Evolutionary conservation across 192 early-diverging fungal genomes (phyloP).

Genomic region (Entophlyctis luteolus): DNA sequence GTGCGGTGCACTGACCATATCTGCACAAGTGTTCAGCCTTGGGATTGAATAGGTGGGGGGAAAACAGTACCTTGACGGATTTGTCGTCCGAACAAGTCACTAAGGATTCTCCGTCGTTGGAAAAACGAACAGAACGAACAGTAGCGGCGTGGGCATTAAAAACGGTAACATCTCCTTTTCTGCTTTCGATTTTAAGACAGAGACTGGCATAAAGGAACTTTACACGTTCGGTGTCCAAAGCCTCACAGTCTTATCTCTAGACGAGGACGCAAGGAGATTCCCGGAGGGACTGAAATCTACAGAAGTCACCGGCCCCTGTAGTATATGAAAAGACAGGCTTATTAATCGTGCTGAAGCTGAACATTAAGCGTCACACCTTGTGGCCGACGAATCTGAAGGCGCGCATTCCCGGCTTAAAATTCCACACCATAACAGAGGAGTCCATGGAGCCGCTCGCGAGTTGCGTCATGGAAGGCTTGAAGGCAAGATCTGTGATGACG

Average conservation of each 20-base stretch:
- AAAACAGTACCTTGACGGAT: conserved; percentile 45
- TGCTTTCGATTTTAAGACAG: conserved; percentile 7
- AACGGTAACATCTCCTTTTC: conserved; percentile 58
- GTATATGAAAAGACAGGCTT: background rate
- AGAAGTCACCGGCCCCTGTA: conserved; percentile 48
- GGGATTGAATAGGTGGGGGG: background rate
- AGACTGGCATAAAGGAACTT: background rate
- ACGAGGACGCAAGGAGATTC: conserved; percentile 50
- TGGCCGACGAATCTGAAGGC: conserved; percentile 60
- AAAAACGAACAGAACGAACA: conserved; percentile 55
- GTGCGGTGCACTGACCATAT: conserved; percentile 54
- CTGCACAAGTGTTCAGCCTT: conserved; percentile 24
- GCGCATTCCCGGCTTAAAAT: conserved; percentile 57
- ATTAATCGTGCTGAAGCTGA: background rate
- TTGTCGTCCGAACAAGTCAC: conserved; percentile 60
- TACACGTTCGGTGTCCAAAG: conserved; percentile 64
- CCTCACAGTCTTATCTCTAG: conserved; percentile 52
- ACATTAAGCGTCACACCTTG: conserved; percentile 33
- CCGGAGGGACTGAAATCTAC: conserved; percentile 55
- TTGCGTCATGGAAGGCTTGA: conserved; percentile 58
- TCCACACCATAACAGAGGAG: conserved; percentile 63
- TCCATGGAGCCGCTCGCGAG: conserved; percentile 54
- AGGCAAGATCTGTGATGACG: conserved; percentile 49
- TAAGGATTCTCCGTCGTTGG: conserved; percentile 41
- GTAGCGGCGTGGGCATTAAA: conserved; percentile 61